Percentiles rank a stretch among this genome's conserved stretches.
Evolutionary conservation across 2,329 filamentous ascomycete species (phyloP).

Genomic region (Penicillium thymicola): DNA sequence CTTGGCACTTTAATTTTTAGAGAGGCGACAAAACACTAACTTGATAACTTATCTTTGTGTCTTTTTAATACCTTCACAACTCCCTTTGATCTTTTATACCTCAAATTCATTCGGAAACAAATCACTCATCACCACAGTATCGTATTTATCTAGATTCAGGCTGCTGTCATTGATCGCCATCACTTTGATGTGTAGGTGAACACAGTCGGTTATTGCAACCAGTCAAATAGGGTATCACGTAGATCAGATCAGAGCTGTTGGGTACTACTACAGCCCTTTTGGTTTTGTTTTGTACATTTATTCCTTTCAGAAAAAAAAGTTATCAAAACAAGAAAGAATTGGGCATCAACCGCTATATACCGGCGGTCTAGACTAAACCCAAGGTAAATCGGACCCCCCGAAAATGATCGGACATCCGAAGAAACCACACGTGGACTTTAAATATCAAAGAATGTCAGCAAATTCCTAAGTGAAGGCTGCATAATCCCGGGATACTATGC

Average conservation of each 20-base stretch:
- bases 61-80: too few species aligned
- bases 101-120: neutral
- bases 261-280: neutral
- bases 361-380: neutral
- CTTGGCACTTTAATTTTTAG: neutral
- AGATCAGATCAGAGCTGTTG: neutral
- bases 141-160: conserved; percentile 14
- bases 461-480: neutral
- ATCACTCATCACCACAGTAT: conserved; percentile 3
- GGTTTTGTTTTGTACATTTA: neutral
- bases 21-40: neutral
- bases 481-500: neutral
- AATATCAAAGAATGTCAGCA: neutral
- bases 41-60: neutral
- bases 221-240: neutral
- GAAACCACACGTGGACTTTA: too few species aligned
- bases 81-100: neutral
- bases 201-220: neutral
- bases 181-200: neutral
- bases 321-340: neutral
- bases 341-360: neutral
- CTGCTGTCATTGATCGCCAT: neutral
- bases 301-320: neutral
- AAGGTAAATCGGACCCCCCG: neutral
- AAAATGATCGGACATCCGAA: neutral